These are phyloP conservation scores for Beauveria pseudobassiana DNA, from an alignment of 2,329 filamentous ascomycete species.

Conservation along the genomic window DNA sequence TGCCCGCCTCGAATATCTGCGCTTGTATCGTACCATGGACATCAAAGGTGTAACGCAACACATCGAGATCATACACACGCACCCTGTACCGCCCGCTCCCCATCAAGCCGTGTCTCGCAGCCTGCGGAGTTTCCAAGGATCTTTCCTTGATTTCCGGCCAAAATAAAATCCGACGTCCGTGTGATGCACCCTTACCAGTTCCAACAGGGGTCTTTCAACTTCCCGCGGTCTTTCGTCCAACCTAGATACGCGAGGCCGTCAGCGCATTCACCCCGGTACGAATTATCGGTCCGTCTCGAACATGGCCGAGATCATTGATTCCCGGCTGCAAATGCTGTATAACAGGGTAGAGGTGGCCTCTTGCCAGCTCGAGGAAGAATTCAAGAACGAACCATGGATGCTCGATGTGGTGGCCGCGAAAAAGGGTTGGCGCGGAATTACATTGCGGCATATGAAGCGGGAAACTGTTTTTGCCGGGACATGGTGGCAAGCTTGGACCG, in stretches of 20 bases:
- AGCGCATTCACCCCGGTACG: too few relatives aligned
- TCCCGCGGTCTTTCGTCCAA: too few relatives aligned
- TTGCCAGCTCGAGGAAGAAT: not conserved
- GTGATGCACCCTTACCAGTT: too few relatives aligned
- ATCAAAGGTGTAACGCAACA: not conserved
- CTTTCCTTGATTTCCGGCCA: not conserved
- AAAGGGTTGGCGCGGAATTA: not conserved
- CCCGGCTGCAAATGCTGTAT: not conserved
- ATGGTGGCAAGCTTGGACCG: not conserved
- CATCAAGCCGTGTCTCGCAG: not conserved
- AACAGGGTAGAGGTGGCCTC: not conserved
- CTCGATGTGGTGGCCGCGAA: not conserved
- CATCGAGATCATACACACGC: too few relatives aligned
- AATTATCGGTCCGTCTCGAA: too few relatives aligned
- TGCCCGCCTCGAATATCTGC: too few relatives aligned
- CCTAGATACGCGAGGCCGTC: too few relatives aligned
- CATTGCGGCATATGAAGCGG: not conserved
- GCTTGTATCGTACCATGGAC: too few relatives aligned
- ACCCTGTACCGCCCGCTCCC: not conserved
- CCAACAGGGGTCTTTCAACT: not conserved
- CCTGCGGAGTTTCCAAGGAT: not conserved
- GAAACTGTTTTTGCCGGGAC: not conserved
- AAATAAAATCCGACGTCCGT: not conserved
- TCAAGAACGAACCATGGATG: not conserved
- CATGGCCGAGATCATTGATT: not conserved